A percentile compares a stretch with the other conserved stretches of the same genome.
These are phyloP conservation scores for Aspergillus sp. DNA, from an alignment of 2,329 filamentous ascomycete species.

Conservation along the genomic window DNA sequence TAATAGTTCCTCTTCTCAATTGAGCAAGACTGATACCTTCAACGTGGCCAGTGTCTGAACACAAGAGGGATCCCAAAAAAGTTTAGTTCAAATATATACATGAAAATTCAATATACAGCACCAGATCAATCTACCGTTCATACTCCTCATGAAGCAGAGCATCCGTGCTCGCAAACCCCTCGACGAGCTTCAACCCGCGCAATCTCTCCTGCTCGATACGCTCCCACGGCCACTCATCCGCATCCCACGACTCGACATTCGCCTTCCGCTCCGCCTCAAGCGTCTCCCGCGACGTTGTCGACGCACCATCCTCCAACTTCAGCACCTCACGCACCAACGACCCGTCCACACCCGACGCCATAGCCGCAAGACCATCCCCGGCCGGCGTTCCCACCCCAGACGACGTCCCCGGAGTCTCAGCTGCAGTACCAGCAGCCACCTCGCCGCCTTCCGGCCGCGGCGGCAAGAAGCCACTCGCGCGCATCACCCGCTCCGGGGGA, in stretches of 20 bases:
- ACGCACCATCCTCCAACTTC: conserved; percentile 32
- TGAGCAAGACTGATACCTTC: neutral
- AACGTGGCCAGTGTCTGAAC: neutral
- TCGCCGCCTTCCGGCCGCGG: conserved; percentile 61
- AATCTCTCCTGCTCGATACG: conserved; percentile 58
- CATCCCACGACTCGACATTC: conserved; percentile 32
- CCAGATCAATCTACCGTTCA: conserved; percentile 13
- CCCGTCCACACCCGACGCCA: conserved; percentile 33
- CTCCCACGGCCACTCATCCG: conserved; percentile 59
- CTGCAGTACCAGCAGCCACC: conserved; percentile 3
- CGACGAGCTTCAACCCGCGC: conserved; percentile 55
- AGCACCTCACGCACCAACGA: conserved; percentile 38
- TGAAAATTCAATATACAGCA: neutral
- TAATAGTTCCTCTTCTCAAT: no score
- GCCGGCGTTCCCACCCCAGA: conserved; percentile 31
- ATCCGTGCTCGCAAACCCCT: conserved; percentile 56
- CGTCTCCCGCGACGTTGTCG: conserved; percentile 20
- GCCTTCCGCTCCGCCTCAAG: conserved; percentile 32
- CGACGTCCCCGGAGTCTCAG: conserved; percentile 25
- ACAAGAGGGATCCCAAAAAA: neutral
- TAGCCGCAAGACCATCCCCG: conserved; percentile 33
- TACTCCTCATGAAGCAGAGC: conserved; percentile 51
- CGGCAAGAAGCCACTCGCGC: conserved; percentile 72
- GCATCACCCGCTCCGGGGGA: conserved; percentile 73
- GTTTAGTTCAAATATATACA: neutral